Conservation (phyloP, 345 rosid genomes). For the Corymbia maculata region DNA sequence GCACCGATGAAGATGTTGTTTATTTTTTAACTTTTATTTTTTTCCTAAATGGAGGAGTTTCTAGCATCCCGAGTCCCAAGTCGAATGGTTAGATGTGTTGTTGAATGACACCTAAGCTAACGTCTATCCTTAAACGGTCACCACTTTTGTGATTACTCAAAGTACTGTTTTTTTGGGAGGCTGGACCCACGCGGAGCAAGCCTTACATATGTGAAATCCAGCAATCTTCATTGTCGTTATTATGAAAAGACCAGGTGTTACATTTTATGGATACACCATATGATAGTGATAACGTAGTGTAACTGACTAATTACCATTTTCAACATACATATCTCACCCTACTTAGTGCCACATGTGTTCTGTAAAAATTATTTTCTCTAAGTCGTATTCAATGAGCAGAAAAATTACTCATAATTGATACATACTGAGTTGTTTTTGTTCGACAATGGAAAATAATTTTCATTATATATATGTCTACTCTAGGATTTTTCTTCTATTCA, state of each 20-base stretch:
- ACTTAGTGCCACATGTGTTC: not conserved
- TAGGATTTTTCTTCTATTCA: not conserved
- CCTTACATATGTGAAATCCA: not conserved
- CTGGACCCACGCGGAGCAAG: not conserved
- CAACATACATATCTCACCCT: fast-evolving
- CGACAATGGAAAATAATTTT: fast-evolving
- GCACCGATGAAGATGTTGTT: not conserved
- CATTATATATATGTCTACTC: not conserved
- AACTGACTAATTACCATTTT: fast-evolving
- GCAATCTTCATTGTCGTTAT: not conserved
- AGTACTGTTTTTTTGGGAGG: not conserved
- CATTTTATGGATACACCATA: fast-evolving
- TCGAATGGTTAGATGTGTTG: not conserved
- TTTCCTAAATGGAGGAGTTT: too few species aligned
- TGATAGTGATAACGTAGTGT: not conserved
- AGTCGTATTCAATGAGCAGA: fast-evolving
- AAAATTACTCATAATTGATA: too few species aligned
- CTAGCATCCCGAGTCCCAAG: not conserved
- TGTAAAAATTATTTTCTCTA: too few species aligned
- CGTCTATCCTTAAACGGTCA: not conserved
- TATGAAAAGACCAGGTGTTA: not conserved
- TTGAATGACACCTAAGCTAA: not conserved
- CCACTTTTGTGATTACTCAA: not conserved
- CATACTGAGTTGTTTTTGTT: not conserved
- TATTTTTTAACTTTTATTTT: not conserved